Base-by-base conservation (phyloP, 257 asterid genomes). In the Cruciata laevipes region DNA sequence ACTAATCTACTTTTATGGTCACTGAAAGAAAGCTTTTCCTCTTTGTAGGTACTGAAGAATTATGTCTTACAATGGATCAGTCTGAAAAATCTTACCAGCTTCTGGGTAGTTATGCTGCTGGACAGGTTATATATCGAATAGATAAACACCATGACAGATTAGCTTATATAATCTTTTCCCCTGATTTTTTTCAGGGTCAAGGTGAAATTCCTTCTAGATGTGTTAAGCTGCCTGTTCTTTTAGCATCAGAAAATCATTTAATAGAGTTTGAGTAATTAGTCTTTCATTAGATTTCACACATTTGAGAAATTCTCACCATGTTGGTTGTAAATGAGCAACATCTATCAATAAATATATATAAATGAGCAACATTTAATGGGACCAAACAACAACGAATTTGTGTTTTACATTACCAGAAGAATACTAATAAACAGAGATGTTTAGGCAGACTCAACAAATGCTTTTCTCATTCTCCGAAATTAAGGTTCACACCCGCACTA, bases 1-100 rank as follows among this genome's bases (percentile, higher is more conserved):
- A n/a, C n/a, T n/a, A n/a, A n/a, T n/a, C n/a, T n/a, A 17, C 55
- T 17, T 47, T 4, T 4, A 56, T 20, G 25, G 52, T 32, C 51
- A 42, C 18, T 3, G 38, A 35, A 35, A 35, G 38, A 35, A 35
- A 35, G 8, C 38, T 1, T 42, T 42, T 42, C 51, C 2, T 32
- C 11, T 70, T 47, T 69, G 57, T 71, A 89, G 96, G 96, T 68
- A 81, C 82, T 0, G 89, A 91, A 32, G 94, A 91, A 31, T 8
- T 76, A 10, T 91, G 98, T 24, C 64, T 89, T 4, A 80, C 91
- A 61, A 81, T 91, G 86, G 95, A 89, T 72, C 94, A 82, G 78
- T 83, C 96, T 0, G 90, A 91, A 81, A 83, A 84, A 78, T 91
- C 98, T 11, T 91, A 91, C 70, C 96, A 89, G 61, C 98, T 91